phyloP scores from a whole-genome alignment of 2,329 filamentous ascomycete species.

The Juglanconis oblonga region DNA sequence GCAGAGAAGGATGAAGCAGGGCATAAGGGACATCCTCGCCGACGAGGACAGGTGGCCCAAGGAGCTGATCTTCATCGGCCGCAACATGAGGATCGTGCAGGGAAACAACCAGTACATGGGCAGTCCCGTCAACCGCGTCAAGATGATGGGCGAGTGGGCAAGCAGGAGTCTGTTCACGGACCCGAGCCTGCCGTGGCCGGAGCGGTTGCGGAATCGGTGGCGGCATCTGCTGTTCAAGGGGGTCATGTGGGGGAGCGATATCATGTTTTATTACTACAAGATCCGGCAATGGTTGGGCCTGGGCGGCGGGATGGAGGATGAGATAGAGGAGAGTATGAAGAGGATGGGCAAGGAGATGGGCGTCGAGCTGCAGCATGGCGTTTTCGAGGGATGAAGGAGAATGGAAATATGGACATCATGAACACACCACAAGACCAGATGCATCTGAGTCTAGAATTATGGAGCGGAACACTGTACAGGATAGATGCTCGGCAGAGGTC shows the following conservation, averaged over 20 bases:
- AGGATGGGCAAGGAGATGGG: slow-evolving; percentile 88
- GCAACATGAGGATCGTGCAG: slow-evolving; percentile 90
- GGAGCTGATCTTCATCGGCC: slow-evolving; percentile 87
- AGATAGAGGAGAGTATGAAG: slow-evolving; percentile 84
- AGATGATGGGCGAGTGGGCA: slow-evolving; percentile 91
- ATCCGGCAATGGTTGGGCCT: slow-evolving; percentile 72
- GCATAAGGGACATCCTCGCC: slow-evolving; percentile 64
- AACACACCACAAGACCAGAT: neutral
- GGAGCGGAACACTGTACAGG: neutral
- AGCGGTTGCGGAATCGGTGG: slow-evolving; percentile 68
- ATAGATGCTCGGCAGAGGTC: neutral
- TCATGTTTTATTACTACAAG: slow-evolving; percentile 80
- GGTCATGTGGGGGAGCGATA: slow-evolving; percentile 72
- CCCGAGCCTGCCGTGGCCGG: slow-evolving; percentile 56
- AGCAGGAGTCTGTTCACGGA: slow-evolving; percentile 78
- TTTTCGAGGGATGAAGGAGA: slow-evolving; percentile 72
- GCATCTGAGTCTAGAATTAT: neutral
- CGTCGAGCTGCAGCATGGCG: slow-evolving; percentile 80
- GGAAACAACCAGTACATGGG: slow-evolving; percentile 90
- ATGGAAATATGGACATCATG: no score
- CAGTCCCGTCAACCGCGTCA: slow-evolving; percentile 86
- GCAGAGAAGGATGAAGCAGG: slow-evolving; percentile 79
- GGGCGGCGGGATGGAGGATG: slow-evolving; percentile 89
- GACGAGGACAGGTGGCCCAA: slow-evolving; percentile 88
- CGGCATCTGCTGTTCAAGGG: slow-evolving; percentile 78